Base-by-base conservation (phyloP, 768 basidiomycete genomes). In the Russula sp. region DNA sequence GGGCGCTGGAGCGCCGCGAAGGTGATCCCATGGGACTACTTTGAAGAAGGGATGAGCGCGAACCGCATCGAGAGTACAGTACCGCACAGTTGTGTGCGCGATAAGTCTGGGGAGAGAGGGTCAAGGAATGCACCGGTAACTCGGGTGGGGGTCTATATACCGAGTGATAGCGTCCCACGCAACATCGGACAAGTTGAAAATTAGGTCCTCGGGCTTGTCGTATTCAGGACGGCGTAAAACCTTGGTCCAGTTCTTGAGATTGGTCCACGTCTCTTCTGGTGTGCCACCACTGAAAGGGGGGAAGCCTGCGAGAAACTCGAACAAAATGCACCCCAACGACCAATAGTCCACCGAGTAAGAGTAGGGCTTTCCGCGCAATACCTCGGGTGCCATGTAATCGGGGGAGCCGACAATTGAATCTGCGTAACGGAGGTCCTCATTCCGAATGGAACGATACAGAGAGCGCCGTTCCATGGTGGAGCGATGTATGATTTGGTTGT, bases 261-360 rank as follows among this genome's bases (percentile, higher is more conserved):
- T 98, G 16, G 93, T 93, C 97, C 97, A 99, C 0, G 97, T 99
- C 74, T 99, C 97, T 66, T 99, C 94, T 0, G 94, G 90, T 0
- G 89, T 93, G 43, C 88, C 84, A 18, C 97, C 97, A 50, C 92
- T 97, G 77, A 99, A 99, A 2, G 97, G 97, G 13, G 97, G 97
- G 76, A 97, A 99, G 32, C 97, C 96, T 1, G 93, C 90, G 16
- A 96, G 78, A 73, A 96, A 95, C 76, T 99, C 97, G 75, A 98
- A 99, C 29, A 99, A 77, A 68, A 99, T 98, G 73, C 97, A 98
- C 7, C 97, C 97, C 8, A 99, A 81, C 1, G 93, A 96, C 97
- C 97, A 98, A 68, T 90, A 98, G 75, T 99, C 97, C 51, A 98
- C 97, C 0, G 92, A 91, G 73, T 89, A 98, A 0, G 88, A 88